Conservation (phyloP, 495 filamentous ascomycete species). For the Haplographium delicatum region DNA sequence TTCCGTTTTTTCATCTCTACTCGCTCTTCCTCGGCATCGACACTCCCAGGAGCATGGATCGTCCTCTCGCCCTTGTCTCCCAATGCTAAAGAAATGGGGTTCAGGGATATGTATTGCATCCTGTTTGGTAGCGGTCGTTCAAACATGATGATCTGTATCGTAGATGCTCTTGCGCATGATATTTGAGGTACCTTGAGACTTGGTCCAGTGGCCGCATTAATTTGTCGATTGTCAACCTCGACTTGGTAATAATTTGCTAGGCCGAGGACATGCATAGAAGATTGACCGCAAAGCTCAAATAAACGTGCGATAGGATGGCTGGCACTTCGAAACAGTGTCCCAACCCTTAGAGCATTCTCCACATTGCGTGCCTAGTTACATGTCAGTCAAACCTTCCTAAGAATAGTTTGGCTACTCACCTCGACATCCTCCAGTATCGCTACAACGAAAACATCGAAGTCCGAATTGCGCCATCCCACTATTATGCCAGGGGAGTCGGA, state of each 20-base stretch:
- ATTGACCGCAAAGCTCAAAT: slow-evolving; percentile 75
- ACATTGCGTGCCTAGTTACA: slow-evolving; percentile 57
- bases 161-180: slow-evolving; percentile 60
- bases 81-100: slow-evolving; percentile 82
- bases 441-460: slow-evolving; percentile 82
- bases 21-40: slow-evolving; percentile 60
- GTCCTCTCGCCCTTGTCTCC: slow-evolving; percentile 61
- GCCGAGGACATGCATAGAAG: slow-evolving; percentile 81
- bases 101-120: slow-evolving; percentile 96
- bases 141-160: slow-evolving; percentile 84
- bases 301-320: slow-evolving; percentile 77
- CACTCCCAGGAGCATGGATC: slow-evolving; percentile 37
- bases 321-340: slow-evolving; percentile 76
- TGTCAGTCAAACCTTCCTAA: slow-evolving; percentile 12
- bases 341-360: slow-evolving; percentile 79
- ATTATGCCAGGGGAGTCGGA: slow-evolving; percentile 73
- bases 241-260: slow-evolving; percentile 56
- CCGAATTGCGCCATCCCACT: slow-evolving; percentile 93
- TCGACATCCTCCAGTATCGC: slow-evolving; percentile 87
- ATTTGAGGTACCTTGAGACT: slow-evolving; percentile 60
- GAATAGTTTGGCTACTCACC: slow-evolving; percentile 42
- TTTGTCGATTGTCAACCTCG: slow-evolving; percentile 61
- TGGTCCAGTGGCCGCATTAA: slow-evolving; percentile 59
- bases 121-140: slow-evolving; percentile 75
- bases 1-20: slow-evolving; percentile 47